phyloP scores from a whole-genome alignment of 2,329 filamentous ascomycete genomes.

The Sphaerulina musiva region DNA sequence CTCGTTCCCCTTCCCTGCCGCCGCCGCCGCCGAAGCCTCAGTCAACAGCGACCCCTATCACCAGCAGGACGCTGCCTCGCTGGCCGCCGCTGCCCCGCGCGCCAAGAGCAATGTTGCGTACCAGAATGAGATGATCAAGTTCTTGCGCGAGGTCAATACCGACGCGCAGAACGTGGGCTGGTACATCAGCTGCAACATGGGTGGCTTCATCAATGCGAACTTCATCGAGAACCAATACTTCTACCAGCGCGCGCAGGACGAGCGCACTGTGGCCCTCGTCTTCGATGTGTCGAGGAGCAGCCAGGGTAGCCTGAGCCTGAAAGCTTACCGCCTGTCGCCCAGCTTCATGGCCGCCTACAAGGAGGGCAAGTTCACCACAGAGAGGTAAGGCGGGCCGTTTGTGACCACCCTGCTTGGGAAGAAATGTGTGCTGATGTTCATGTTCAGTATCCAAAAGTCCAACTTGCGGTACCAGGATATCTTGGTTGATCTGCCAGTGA shows the following conservation, averaged over 20 bases:
- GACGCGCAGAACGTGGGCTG: slow-evolving; percentile 97
- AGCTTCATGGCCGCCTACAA: slow-evolving; percentile 87
- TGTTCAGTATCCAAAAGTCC: slow-evolving; percentile 76
- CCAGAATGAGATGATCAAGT: slow-evolving; percentile 94
- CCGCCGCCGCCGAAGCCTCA: slow-evolving; percentile 51
- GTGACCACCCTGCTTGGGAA: background rate
- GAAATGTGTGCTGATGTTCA: slow-evolving; percentile 21
- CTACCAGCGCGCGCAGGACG: slow-evolving; percentile 89
- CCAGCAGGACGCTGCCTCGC: slow-evolving; percentile 62
- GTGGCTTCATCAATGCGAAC: slow-evolving; percentile 91
- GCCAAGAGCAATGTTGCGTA: slow-evolving; percentile 85
- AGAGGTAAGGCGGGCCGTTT: slow-evolving; percentile 58
- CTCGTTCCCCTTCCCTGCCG: slow-evolving; percentile 83
- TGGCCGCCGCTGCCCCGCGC: slow-evolving; percentile 81
- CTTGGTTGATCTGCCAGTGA: slow-evolving; percentile 79
- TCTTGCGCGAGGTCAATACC: slow-evolving; percentile 93
- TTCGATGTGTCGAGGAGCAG: slow-evolving; percentile 94
- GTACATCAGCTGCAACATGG: slow-evolving; percentile 98
- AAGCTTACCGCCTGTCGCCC: slow-evolving; percentile 83
- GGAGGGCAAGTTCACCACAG: slow-evolving; percentile 95
- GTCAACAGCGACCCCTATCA: slow-evolving; percentile 61
- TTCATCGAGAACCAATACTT: slow-evolving; percentile 97
- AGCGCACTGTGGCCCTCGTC: slow-evolving; percentile 78
- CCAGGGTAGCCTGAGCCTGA: slow-evolving; percentile 80
- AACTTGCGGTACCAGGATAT: slow-evolving; percentile 92